Base-by-base conservation (phyloP, 73 alveolate species). In the Paramecium tetraurelia region DNA sequence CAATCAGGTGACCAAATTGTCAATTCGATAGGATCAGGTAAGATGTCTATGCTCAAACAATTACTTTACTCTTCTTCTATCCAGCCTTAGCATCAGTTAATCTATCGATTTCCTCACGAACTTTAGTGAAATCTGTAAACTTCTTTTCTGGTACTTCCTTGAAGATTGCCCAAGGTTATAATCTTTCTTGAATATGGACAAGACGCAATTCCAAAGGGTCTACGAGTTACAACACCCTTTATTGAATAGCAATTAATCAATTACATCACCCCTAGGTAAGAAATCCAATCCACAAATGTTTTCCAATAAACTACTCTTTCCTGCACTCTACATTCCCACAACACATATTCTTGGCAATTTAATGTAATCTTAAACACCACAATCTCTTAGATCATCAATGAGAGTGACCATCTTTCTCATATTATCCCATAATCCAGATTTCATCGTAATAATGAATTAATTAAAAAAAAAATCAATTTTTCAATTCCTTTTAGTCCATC, bases 161-260 rank as follows among this genome's bases (percentile, higher is more conserved):
- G 58, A 95, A 95, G 43, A 75, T 88, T 50, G 93, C 97, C 94
- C 94, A 96, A 1, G 98, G 97, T 69, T 85, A 90, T 44, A 68
- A 16, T 21, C 31, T 35, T 43, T 70, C 38, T 89, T 59, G 95
- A 89, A 93, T 93, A 92, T 97, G 99, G 77, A 95, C 98, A 40
- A 96, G 94, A 35, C 99, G 92, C 86, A 98, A 86, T 85, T 98
- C 99, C 85, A 97, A 90, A 1, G 99, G 99, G 99, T 20, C 99
- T 85, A 4, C 99, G 93, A 20, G 99, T 98, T 43, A 93, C 97
- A n/a, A 95, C 98, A 7, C 99, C 99, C 89, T 96, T 94, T 41
- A 94, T 93, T 29, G 58, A 11, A 53, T 53, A 53, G 14, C 69
- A 53, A 53, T 53, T 53, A n/a, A 53, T 53, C 31, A 4, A 96